These are phyloP conservation scores for Boletus fagicola DNA, from an alignment of 768 basidiomycete species.

Conservation along the genomic window DNA sequence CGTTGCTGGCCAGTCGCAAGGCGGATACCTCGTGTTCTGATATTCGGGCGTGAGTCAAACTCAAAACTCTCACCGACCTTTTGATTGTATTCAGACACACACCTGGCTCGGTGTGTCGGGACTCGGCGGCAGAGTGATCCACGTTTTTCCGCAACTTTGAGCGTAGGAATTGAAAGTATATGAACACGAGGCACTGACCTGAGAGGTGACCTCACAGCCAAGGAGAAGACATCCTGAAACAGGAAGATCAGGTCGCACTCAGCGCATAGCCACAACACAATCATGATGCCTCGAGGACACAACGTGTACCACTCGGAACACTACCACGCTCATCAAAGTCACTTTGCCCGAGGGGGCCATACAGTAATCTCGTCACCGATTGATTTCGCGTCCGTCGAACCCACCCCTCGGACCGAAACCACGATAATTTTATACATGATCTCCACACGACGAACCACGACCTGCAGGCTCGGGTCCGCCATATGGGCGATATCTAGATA, in stretches of 20 bases:
- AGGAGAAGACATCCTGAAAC: neutral
- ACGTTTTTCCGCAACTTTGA: conserved; percentile 2
- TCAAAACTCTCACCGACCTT: conserved; percentile 2
- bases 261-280: conserved; percentile 17
- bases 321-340: neutral
- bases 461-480: neutral
- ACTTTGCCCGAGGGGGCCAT: neutral
- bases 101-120: conserved; percentile 1
- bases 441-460: neutral
- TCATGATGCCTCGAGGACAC: conserved; percentile 23
- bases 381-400: neutral
- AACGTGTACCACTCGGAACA: conserved; percentile 14
- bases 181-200: conserved; percentile 9
- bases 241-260: neutral
- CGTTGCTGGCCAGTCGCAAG: conserved; percentile 4
- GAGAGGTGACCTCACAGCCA: too few relatives aligned
- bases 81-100: neutral
- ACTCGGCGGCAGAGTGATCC: conserved; percentile 1
- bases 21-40: conserved; percentile 20
- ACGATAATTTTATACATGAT: neutral
- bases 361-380: neutral
- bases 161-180: neutral
- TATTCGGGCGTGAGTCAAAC: conserved; percentile 1
- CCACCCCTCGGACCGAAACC: neutral
- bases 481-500: neutral